Base-by-base conservation (phyloP, 805 yeast species). In the Barnettozyma vustinii region DNA sequence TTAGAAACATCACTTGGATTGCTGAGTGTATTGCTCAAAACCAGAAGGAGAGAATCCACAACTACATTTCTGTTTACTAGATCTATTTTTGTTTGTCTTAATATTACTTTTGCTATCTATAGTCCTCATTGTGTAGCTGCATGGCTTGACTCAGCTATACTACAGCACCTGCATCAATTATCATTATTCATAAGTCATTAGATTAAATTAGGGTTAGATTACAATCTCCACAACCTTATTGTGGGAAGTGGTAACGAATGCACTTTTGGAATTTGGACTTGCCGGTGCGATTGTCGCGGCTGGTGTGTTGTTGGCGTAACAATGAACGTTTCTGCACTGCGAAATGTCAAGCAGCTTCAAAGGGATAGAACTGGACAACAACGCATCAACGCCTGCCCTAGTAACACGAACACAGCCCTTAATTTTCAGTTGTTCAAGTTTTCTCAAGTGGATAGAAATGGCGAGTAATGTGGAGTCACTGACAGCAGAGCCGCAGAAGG, bases 11-110 rank as follows among this genome's bases (percentile, higher is more conserved):
- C 56, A 89, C 98, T n/a, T 94, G 99, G 99, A 92, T 94, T 49
- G 96, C 98, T 44, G 99, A 94, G 72, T 94, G 99, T 74, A 94
- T 94, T 72, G 97, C 98, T 30, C 99, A 95, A 69, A 91, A 90
- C 66, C 99, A 94, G 75, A 88, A 90, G 72, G 95, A 88, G 64
- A 81, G 97, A 67, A 88, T 94, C 56, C 83, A 85, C 60, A 88
- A 87, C 67, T 95, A 90, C 66, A 90, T 95, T 52, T 74, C 95
- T 40, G 97, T 92, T 37, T 89, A 83, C 59, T 90, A 72, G 33
- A 30, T 30, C 12, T 13, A 30, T 30, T 13, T 27, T 27, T 13
- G 3, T 30, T 5, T 13, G 33, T 30, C 16, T 30, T 30, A 30
- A 13, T 30, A n/a, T 9, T 13, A 30, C 5, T 12, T 5, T 5